phyloP scores from a whole-genome alignment of 1,284 basidiomycete species.

The Ceratobasidium sp. region DNA sequence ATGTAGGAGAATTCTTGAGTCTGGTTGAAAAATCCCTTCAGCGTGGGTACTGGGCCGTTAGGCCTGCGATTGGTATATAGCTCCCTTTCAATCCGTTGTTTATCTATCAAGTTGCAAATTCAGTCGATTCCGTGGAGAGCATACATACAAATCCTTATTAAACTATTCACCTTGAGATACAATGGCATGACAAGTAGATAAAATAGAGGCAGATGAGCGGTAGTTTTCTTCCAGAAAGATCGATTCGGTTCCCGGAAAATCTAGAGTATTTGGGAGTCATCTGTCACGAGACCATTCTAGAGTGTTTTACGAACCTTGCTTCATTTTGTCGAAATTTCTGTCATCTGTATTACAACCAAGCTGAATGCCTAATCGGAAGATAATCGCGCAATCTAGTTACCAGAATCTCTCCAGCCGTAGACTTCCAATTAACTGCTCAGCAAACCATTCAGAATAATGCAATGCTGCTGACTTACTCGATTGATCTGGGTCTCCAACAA shows the following conservation, averaged over 20 bases:
- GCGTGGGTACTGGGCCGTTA: neutral
- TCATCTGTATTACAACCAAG: too few species aligned
- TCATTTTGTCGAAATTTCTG: slow-evolving; percentile 63
- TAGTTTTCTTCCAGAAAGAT: too few species aligned
- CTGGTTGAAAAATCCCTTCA: slow-evolving; percentile 48
- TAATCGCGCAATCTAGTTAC: slow-evolving; percentile 8
- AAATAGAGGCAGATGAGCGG: too few species aligned
- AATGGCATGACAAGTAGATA: too few species aligned
- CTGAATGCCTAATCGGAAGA: slow-evolving; percentile 63
- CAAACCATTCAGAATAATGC: too few species aligned
- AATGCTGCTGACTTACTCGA: neutral
- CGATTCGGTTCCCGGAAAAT: too few species aligned
- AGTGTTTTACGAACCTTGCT: slow-evolving; percentile 60
- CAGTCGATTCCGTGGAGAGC: too few species aligned
- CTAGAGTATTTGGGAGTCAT: neutral
- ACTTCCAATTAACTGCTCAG: too few species aligned
- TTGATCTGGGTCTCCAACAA: slow-evolving; percentile 65
- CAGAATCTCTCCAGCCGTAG: too few species aligned
- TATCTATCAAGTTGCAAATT: neutral
- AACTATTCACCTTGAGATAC: too few species aligned
- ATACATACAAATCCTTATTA: too few species aligned
- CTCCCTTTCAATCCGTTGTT: neutral
- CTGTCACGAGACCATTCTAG: too few species aligned
- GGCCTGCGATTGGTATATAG: neutral
- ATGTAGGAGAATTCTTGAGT: slow-evolving; percentile 74